Conservation (phyloP, 306 rosid species). For the Vigna unguiculata region DNA sequence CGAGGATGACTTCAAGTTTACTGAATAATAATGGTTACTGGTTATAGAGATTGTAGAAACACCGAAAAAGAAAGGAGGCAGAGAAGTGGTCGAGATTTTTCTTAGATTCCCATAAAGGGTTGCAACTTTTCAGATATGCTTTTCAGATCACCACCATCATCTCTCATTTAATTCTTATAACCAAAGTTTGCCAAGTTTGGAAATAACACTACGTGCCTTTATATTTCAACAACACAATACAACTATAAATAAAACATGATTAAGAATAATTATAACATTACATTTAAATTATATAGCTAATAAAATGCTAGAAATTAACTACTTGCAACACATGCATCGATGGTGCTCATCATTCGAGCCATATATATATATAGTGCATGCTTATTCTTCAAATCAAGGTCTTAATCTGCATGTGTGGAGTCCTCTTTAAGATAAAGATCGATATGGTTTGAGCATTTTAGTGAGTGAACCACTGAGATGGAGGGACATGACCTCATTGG, state of each 20-base stretch:
- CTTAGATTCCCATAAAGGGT: slow-evolving; percentile 31
- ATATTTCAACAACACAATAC: not conserved
- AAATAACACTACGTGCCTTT: not conserved
- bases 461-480: slow-evolving; percentile 79
- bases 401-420: slow-evolving; percentile 6
- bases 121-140: slow-evolving; percentile 28
- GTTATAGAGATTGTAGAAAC: not conserved
- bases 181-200: not conserved
- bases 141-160: not conserved
- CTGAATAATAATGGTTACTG: slow-evolving; percentile 10
- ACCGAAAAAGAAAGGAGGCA: not conserved
- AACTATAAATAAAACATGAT: slow-evolving; percentile 54
- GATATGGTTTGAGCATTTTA: slow-evolving; percentile 59
- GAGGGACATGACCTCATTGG: slow-evolving; percentile 97
- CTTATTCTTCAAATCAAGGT: slow-evolving; percentile 59
- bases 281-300: slow-evolving; percentile 58
- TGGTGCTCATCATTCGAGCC: slow-evolving; percentile 28
- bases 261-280: slow-evolving; percentile 62
- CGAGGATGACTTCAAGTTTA: slow-evolving; percentile 18
- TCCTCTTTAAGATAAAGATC: slow-evolving; percentile 39
- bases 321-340: slow-evolving; percentile 42
- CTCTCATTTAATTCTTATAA: not conserved
- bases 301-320: slow-evolving; percentile 61
- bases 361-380: not conserved
- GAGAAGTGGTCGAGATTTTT: not conserved